Percentiles rank a stretch among this genome's conserved stretches.
phyloP scores from a whole-genome alignment of 2,329 filamentous ascomycete species.

The Sclerotinia minor region DNA sequence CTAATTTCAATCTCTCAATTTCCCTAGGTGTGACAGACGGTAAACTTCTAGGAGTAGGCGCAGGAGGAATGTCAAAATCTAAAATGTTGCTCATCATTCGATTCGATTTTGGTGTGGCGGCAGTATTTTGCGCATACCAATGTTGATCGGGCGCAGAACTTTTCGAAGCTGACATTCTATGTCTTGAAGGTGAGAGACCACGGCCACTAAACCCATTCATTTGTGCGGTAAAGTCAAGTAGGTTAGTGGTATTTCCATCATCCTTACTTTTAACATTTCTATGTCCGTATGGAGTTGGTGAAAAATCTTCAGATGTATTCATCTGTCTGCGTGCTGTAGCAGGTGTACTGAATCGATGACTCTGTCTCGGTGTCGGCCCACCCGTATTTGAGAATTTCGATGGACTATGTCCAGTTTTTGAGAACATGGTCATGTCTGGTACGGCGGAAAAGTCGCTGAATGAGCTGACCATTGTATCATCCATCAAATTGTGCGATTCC shows the following conservation, averaged over 20 bases:
- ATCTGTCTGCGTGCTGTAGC: slow-evolving; percentile 36
- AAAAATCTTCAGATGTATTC: slow-evolving; percentile 36
- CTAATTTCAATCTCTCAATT: slow-evolving; percentile 87
- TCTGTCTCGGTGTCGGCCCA: slow-evolving; percentile 42
- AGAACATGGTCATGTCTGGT: slow-evolving; percentile 82
- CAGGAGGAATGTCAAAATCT: slow-evolving; percentile 91
- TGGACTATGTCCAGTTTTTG: slow-evolving; percentile 68
- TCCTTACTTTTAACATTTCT: slow-evolving; percentile 37
- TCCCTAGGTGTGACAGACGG: slow-evolving; percentile 90
- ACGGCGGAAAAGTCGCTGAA: slow-evolving; percentile 87
- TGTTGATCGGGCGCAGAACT: slow-evolving; percentile 33
- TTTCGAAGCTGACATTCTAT: slow-evolving; percentile 50
- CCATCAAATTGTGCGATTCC: slow-evolving; percentile 36
- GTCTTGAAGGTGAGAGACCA: slow-evolving; percentile 52
- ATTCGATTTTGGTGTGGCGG: slow-evolving; percentile 36
- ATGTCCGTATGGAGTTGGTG: slow-evolving; percentile 45
- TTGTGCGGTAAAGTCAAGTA: slow-evolving; percentile 87
- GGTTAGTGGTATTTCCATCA: slow-evolving; percentile 65
- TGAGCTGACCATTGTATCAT: slow-evolving; percentile 43
- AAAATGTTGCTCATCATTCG: slow-evolving; percentile 70
- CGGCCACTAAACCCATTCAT: slow-evolving; percentile 54
- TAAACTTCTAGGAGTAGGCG: slow-evolving; percentile 87
- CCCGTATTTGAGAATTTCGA: slow-evolving; percentile 51
- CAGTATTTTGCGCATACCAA: slow-evolving; percentile 25
- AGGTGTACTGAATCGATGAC: slow-evolving; percentile 36